Percentiles rank a stretch among this genome's conserved stretches.
phyloP scores from a whole-genome alignment of 345 rosid genomes.

The Hypericum androsaemum region DNA sequence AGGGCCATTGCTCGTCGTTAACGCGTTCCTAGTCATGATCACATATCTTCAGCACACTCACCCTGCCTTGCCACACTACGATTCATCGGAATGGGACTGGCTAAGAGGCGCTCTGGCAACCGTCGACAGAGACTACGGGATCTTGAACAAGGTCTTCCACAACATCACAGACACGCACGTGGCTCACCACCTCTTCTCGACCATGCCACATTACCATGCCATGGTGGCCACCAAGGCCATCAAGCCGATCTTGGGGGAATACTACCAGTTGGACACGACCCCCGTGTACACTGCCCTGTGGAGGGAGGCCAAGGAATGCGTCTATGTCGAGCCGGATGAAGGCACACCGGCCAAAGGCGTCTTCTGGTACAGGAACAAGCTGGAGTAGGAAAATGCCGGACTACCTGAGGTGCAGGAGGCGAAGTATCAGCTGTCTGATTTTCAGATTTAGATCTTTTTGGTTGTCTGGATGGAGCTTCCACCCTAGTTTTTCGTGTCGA shows the following conservation, averaged over 20 bases:
- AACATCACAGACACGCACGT: conserved; percentile 84
- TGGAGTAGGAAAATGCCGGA: conserved; percentile 16
- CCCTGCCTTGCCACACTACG: conserved; percentile 70
- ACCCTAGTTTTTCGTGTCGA: no score
- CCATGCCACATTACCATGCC: conserved; percentile 86
- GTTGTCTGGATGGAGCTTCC: no score
- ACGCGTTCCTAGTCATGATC: conserved; percentile 55
- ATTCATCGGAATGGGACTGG: conserved; percentile 88
- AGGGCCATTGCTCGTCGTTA: conserved; percentile 59
- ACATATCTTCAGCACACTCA: conserved; percentile 91
- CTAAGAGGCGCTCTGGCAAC: conserved; percentile 76
- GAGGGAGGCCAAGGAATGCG: conserved; percentile 89
- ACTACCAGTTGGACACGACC: conserved; percentile 69
- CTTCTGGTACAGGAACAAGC: conserved; percentile 65
- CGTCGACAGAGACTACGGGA: conserved; percentile 77
- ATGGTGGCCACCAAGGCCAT: conserved; percentile 88
- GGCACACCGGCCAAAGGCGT: conserved; percentile 54
- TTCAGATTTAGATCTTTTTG: no score
- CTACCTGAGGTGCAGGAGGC: no score
- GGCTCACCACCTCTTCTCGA: conserved; percentile 75
- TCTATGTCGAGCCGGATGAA: conserved; percentile 70
- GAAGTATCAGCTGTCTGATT: no score
- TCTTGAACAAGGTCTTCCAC: conserved; percentile 77
- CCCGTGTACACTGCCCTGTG: conserved; percentile 56
- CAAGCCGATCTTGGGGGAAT: conserved; percentile 70